phyloP scores from a whole-genome alignment of 139 green algal genomes.

The Nannochloris sp. region DNA sequence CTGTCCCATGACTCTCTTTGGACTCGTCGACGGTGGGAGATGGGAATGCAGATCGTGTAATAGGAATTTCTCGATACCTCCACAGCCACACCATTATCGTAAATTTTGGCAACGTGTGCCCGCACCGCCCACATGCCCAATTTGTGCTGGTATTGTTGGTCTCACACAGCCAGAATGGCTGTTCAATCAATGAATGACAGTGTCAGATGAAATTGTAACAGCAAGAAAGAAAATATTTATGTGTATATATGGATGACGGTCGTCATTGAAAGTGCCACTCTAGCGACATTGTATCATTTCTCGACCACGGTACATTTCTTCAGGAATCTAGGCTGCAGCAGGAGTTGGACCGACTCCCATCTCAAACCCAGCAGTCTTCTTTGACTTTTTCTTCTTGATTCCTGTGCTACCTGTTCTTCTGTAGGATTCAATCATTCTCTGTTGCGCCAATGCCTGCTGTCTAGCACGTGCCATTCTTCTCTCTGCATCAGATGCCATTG shows the following conservation, averaged over 20 bases:
- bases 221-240: slow-evolving; percentile 6
- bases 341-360: slow-evolving; percentile 10
- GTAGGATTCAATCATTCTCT: not conserved
- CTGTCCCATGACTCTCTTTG: slow-evolving; percentile 16
- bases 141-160: slow-evolving; percentile 4
- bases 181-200: not conserved
- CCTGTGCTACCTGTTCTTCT: slow-evolving; percentile 3
- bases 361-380: slow-evolving; percentile 10
- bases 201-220: slow-evolving; percentile 4
- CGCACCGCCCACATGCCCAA: not conserved
- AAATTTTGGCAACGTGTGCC: too few relatives aligned
- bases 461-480: not conserved
- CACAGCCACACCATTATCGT: not conserved
- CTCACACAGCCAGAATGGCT: not conserved
- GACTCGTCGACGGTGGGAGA: not conserved
- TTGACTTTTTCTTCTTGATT: slow-evolving; percentile 8
- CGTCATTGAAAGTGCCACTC: not conserved
- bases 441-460: slow-evolving; percentile 3
- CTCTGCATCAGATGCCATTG: not conserved
- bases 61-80: not conserved
- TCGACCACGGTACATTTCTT: not conserved
- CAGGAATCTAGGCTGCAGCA: slow-evolving; percentile 5
- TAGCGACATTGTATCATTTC: not conserved
- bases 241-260: slow-evolving; percentile 1
- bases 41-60: slow-evolving; percentile 17